Percentiles rank a stretch among this genome's conserved stretches.
Conservation (phyloP, 495 filamentous ascomycete species). For the Xylaria longipes region DNA sequence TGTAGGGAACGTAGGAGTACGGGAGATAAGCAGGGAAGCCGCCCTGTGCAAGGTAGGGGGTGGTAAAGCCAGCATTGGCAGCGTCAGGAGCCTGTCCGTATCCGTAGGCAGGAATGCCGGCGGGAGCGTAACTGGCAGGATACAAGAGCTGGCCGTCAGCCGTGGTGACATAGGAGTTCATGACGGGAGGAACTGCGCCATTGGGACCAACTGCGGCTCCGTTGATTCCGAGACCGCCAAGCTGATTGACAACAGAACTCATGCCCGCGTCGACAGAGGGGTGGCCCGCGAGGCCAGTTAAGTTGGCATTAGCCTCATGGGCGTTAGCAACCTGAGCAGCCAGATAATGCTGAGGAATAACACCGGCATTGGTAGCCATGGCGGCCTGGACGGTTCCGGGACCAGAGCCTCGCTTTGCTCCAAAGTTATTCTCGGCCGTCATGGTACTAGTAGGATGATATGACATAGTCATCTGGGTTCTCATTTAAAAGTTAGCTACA, state of each 20-base stretch:
- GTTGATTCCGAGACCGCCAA: slow-evolving; percentile 38
- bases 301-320: slow-evolving; percentile 28
- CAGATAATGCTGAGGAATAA: slow-evolving; percentile 25
- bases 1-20: slow-evolving; percentile 55
- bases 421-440: slow-evolving; percentile 25
- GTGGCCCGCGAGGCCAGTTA: slow-evolving; percentile 26
- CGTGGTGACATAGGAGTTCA: slow-evolving; percentile 42
- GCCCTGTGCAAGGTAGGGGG: slow-evolving; percentile 33
- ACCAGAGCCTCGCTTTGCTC: slow-evolving; percentile 15
- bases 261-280: slow-evolving; percentile 31
- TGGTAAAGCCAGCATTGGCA: slow-evolving; percentile 31
- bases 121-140: slow-evolving; percentile 36
- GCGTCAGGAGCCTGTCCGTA: slow-evolving; percentile 34
- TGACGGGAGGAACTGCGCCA: slow-evolving; percentile 20
- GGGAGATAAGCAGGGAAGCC: slow-evolving; percentile 35
- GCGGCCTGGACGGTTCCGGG: slow-evolving; percentile 19
- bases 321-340: slow-evolving; percentile 23
- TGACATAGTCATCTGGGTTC: slow-evolving; percentile 26
- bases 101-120: slow-evolving; percentile 35
- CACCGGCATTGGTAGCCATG: slow-evolving; percentile 23
- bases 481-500: not conserved
- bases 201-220: slow-evolving; percentile 25
- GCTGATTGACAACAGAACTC: slow-evolving; percentile 42
- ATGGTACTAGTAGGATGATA: slow-evolving; percentile 29
- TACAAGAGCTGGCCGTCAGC: slow-evolving; percentile 47